Conservation (phyloP, 257 asterid genomes). For the Thymus quinquecostatus region DNA sequence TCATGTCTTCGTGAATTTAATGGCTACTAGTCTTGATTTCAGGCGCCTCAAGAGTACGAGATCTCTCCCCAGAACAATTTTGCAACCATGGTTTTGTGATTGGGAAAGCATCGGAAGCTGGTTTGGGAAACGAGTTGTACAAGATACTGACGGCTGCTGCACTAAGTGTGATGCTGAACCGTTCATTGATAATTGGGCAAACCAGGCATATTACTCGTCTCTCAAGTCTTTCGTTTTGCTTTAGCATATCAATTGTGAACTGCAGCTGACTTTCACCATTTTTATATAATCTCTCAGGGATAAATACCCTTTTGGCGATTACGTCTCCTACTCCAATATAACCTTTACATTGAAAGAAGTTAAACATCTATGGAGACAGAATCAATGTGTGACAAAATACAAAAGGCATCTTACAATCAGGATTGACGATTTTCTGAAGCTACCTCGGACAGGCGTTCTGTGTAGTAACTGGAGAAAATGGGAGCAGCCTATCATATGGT, state of each 20-base stretch:
- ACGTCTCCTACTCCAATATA: conserved; percentile 71
- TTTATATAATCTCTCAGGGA: conserved; percentile 58
- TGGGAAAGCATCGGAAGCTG: conserved; percentile 98
- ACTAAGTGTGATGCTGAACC: conserved; percentile 93
- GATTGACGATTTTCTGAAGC: conserved; percentile 92
- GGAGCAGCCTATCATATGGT: conserved; percentile 96
- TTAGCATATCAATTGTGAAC: conserved; percentile 5
- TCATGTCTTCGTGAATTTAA: conserved; percentile 5
- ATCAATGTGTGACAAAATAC: conserved; percentile 73
- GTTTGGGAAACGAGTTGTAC: conserved; percentile 95
- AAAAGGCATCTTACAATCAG: conserved; percentile 80
- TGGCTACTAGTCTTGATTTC: conserved; percentile 27
- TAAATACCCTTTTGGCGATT: conserved; percentile 84
- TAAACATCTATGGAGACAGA: conserved; percentile 92
- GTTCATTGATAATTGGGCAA: conserved; percentile 98
- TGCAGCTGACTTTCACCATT: conserved; percentile 25
- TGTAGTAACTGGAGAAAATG: conserved; percentile 93
- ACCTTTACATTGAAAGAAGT: conserved; percentile 84
- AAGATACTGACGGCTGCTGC: conserved; percentile 94
- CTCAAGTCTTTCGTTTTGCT: conserved; percentile 78
- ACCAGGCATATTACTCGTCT: conserved; percentile 99
- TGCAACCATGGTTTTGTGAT: conserved; percentile 91
- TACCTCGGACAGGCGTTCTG: conserved; percentile 69
- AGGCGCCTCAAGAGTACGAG: conserved; percentile 85
- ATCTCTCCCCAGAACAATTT: conserved; percentile 70